A percentile compares a stretch with the other conserved stretches of the same genome.
These are phyloP conservation scores for Megacollybia platyphylla DNA, from an alignment of 1,284 basidiomycete genomes.

Conservation along the genomic window DNA sequence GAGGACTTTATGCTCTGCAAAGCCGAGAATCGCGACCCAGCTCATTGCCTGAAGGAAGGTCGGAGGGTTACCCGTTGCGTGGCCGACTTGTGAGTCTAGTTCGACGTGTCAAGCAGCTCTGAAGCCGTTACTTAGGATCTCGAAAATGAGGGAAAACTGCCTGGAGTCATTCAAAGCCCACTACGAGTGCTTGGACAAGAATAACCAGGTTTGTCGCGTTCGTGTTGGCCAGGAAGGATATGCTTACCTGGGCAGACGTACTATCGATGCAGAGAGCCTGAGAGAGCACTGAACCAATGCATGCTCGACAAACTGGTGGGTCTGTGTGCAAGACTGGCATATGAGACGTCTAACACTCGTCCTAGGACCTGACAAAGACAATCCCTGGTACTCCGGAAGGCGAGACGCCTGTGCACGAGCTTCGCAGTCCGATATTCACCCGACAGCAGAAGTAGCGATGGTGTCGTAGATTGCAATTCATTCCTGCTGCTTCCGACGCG, in stretches of 20 bases:
- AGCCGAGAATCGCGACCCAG: slow-evolving; percentile 80
- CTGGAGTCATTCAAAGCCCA: slow-evolving; percentile 83
- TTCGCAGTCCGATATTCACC: slow-evolving; percentile 74
- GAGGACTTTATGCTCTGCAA: slow-evolving; percentile 99
- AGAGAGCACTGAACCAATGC: slow-evolving; percentile 86
- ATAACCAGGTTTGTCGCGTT: slow-evolving; percentile 71
- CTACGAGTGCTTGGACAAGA: slow-evolving; percentile 90
- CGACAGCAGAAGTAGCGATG: slow-evolving; percentile 44
- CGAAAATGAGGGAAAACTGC: slow-evolving; percentile 90
- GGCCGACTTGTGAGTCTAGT: slow-evolving; percentile 71
- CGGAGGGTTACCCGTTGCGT: slow-evolving; percentile 94
- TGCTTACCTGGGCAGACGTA: slow-evolving; percentile 55
- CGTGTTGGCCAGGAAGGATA: neutral
- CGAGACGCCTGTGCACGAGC: slow-evolving; percentile 82
- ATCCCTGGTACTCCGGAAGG: slow-evolving; percentile 88
- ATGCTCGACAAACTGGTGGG: slow-evolving; percentile 92
- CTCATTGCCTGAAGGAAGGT: slow-evolving; percentile 92
- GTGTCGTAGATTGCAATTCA: too few species aligned
- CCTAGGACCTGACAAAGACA: slow-evolving; percentile 80
- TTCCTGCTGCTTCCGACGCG: too few species aligned
- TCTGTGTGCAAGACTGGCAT: slow-evolving; percentile 4
- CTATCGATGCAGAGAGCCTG: slow-evolving; percentile 82
- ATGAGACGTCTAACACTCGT: slow-evolving; percentile 1
- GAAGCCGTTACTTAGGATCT: slow-evolving; percentile 46
- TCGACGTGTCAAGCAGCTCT: neutral